Evolutionary conservation across 352 stramenopile genomes (phyloP).

Genomic region (Phytophthora megakarya): DNA sequence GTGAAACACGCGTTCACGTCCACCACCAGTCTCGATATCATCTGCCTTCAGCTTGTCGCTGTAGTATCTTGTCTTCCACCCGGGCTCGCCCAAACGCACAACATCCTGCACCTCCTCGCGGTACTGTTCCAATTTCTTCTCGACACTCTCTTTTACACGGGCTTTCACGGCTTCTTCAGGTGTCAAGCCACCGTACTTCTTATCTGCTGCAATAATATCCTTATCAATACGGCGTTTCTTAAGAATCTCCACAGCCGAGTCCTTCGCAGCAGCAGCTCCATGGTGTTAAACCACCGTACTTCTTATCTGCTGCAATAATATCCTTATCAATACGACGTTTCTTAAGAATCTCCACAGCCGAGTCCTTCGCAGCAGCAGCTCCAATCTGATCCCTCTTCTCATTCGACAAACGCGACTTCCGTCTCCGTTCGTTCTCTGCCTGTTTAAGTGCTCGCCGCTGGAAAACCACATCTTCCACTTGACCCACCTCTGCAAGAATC

Average conservation of each 20-base stretch:
- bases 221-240: conserved; percentile 80
- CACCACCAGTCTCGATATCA: conserved; percentile 82
- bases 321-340: conserved; percentile 73
- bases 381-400: conserved; percentile 77
- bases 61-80: conserved; percentile 97
- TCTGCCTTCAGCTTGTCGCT: conserved; percentile 85
- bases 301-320: conserved; percentile 68
- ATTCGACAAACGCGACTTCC: conserved; percentile 68
- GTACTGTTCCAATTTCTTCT: conserved; percentile 82
- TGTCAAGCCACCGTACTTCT: conserved; percentile 73
- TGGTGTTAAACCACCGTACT: conserved; percentile 68
- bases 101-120: conserved; percentile 91
- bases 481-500: conserved; percentile 95
- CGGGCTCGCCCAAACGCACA: conserved; percentile 94
- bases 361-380: conserved; percentile 61
- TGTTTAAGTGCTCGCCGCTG: conserved; percentile 85
- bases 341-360: conserved; percentile 80
- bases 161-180: conserved; percentile 75
- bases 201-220: conserved; percentile 62
- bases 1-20: conserved; percentile 92
- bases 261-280: no score
- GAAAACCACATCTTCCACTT: conserved; percentile 97
- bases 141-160: conserved; percentile 80
- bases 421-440: conserved; percentile 72
- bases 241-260: conserved; percentile 77